These are phyloP conservation scores for Mycena floridula DNA, from an alignment of 768 basidiomycete species.

Conservation along the genomic window DNA sequence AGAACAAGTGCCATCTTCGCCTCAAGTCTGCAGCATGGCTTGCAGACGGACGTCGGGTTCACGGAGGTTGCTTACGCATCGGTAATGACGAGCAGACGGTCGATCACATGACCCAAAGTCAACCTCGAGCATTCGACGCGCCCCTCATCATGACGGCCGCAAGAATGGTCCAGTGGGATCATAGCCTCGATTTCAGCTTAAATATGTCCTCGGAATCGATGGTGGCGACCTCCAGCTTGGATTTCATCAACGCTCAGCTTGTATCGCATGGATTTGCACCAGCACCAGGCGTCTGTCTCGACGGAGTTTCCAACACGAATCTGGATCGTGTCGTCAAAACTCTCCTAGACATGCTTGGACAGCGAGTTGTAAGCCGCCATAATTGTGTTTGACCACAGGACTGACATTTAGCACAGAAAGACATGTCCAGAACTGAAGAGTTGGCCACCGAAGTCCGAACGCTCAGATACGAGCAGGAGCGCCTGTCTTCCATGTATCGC, in stretches of 20 bases:
- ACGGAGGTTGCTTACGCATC: too few species aligned
- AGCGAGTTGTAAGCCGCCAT: slow-evolving; percentile 77
- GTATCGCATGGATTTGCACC: slow-evolving; percentile 73
- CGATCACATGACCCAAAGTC: too few species aligned
- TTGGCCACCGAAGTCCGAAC: slow-evolving; percentile 70
- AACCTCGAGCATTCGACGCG: too few species aligned
- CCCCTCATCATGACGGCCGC: too few species aligned
- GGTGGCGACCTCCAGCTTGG: slow-evolving; percentile 54
- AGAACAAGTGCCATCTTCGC: too few species aligned
- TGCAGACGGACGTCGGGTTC: too few species aligned
- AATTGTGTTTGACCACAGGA: background rate
- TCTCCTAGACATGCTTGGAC: slow-evolving; percentile 67
- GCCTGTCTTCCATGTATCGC: slow-evolving; percentile 60
- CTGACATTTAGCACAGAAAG: slow-evolving; percentile 38
- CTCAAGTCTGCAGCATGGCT: too few species aligned
- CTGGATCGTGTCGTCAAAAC: slow-evolving; percentile 63
- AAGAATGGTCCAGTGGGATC: too few species aligned
- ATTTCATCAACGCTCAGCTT: slow-evolving; percentile 79
- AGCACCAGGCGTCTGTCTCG: slow-evolving; percentile 60
- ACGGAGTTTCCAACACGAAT: slow-evolving; percentile 51
- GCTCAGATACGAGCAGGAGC: slow-evolving; percentile 75
- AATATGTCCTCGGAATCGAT: slow-evolving; percentile 36
- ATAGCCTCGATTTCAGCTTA: too few species aligned
- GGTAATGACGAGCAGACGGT: too few species aligned
- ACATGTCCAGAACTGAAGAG: slow-evolving; percentile 76